Evolutionary conservation across 2,329 filamentous ascomycete species (phyloP), one percentile per base, ranked within the genome.

Genomic region (Fonsecaea multimorphosa): DNA sequence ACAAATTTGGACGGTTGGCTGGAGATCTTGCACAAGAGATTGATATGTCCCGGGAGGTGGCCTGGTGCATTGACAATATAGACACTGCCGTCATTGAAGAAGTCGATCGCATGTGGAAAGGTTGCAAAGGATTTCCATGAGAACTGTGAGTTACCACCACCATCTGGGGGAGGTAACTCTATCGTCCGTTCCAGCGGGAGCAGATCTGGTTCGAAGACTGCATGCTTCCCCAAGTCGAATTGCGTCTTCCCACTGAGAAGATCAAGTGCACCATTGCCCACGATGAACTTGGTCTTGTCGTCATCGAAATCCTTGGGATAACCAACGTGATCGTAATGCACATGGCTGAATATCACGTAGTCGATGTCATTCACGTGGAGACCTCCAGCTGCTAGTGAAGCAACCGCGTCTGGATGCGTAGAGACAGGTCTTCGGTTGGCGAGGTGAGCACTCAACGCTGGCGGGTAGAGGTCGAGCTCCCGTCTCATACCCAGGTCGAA

Each of bases 291-390:
- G 1, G 77, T 76, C 5, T 67, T 66, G 16, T 56, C 27, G 60
- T 68, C 69, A 46, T 44, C 59, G 34, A 72, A 72, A 29, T 70
- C 70, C n/a, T 44, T 36, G 0, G 79, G 79, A 40, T 76, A 73
- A 36, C 80, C 79, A n/a, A 80, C 70, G 62, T 72, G 71, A 58
- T 72, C 69, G 40, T 67, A 61, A 69, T 78, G 53, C 67, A 79
- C 77, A 71, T 81, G 79, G 14, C 75, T 78, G 61, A 78, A 77
- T 14, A 81, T 74, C 6, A 81, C 74, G 63, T 73, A 76, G 68
- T 81, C 78, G 24, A 81, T 79, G 54, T 81, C 77, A 14, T 73
- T 65, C 1, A 77, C 72, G 1, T 55, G 67, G 19, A 82, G 58
- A 0, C 77, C 76, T 1, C 78, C 78, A 57, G 63, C 70, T 24